A percentile compares a stretch with the other conserved stretches of the same genome.
Evolutionary conservation across 2,329 filamentous ascomycete genomes (phyloP).

Genomic region (Septoria petroselini): DNA sequence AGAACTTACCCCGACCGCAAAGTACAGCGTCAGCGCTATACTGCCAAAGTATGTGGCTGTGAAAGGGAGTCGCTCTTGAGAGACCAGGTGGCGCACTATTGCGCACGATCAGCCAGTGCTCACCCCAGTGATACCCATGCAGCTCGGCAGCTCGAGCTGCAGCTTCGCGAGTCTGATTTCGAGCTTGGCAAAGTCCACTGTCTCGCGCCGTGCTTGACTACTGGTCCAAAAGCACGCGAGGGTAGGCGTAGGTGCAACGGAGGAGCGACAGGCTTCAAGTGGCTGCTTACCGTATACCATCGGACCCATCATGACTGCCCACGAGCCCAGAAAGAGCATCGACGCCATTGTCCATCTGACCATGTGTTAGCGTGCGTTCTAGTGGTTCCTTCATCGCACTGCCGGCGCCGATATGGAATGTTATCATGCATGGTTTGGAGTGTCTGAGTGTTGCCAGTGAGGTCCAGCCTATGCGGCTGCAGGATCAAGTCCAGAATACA

Average conservation of each 20-base stretch:
- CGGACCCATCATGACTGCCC: slow-evolving; percentile 91
- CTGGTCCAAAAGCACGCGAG: slow-evolving; percentile 17
- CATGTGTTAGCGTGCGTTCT: slow-evolving; percentile 40
- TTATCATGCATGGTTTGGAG: slow-evolving; percentile 5
- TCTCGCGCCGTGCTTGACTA: slow-evolving; percentile 21
- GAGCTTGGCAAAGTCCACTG: slow-evolving; percentile 13
- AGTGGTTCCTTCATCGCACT: no score
- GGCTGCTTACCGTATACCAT: slow-evolving; percentile 62
- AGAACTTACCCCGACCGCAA: slow-evolving; percentile 79
- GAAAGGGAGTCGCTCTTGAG: slow-evolving; percentile 81
- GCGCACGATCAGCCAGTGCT: slow-evolving; percentile 22
- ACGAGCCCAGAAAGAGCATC: slow-evolving; percentile 82
- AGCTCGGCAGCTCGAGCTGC: slow-evolving; percentile 20
- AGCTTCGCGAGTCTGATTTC: slow-evolving; percentile 20
- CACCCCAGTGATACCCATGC: slow-evolving; percentile 13
- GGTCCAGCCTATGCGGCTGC: slow-evolving; percentile 10
- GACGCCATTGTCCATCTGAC: slow-evolving; percentile 92
- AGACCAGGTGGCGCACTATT: slow-evolving; percentile 72
- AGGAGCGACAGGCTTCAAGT: slow-evolving; percentile 22
- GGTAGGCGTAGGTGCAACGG: slow-evolving; percentile 13
- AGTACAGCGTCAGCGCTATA: slow-evolving; percentile 84
- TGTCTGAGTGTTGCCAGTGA: slow-evolving; percentile 10
- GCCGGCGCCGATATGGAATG: slow-evolving; percentile 1
- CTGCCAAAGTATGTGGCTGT: slow-evolving; percentile 93
- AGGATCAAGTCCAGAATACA: slow-evolving; percentile 13